Base-by-base conservation (phyloP, 805 yeast species). In the Candida stauntonica region DNA sequence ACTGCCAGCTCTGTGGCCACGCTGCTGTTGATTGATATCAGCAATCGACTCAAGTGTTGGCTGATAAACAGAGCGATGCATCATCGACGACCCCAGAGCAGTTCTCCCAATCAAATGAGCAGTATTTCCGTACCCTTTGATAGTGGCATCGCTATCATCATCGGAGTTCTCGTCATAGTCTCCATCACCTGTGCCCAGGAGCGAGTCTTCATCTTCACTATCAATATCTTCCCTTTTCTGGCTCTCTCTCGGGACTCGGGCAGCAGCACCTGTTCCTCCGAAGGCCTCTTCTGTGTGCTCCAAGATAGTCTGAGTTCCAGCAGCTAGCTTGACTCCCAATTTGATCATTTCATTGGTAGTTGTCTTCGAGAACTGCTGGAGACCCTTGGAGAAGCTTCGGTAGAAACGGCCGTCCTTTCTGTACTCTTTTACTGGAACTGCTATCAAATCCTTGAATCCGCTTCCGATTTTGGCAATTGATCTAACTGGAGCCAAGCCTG, bases 401-500 rank as follows among this genome's bases (percentile, higher is more conserved):
- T 81, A 66, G 1, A 84, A 52, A 21, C 86, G 62, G 1, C 89
- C 86, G 55, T 86, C 94, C 48, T 77, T 78, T 41, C 70, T 72
- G 48, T 86, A 85, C 44, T 87, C 95, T 38, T 72, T 69, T 1
- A 84, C 60, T 0, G 96, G 95, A 9, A 84, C 75, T 1, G 78
- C 75, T 5, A 88, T 72, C 35, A 89, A 64, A 35, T 85, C 83
- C 45, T 76, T 77, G 35, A 89, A 71, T 0, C 95, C 95, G 3
- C 83, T 70, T 0, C 95, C 89, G 19, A 91, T 72, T 42, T 81
- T 77, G 12, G 85, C 81, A 18, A 88, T 64, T 0, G 96, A 79
- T 45, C 81, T 69, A 5, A 91, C 74, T 0, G 97, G 91, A 1
- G 89, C 81, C 19, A 93, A 63, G 0, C 98, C 99, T 0, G 88